phyloP scores from a whole-genome alignment of 371 early-diverging fungal genomes.

The Coemansia sp. region DNA sequence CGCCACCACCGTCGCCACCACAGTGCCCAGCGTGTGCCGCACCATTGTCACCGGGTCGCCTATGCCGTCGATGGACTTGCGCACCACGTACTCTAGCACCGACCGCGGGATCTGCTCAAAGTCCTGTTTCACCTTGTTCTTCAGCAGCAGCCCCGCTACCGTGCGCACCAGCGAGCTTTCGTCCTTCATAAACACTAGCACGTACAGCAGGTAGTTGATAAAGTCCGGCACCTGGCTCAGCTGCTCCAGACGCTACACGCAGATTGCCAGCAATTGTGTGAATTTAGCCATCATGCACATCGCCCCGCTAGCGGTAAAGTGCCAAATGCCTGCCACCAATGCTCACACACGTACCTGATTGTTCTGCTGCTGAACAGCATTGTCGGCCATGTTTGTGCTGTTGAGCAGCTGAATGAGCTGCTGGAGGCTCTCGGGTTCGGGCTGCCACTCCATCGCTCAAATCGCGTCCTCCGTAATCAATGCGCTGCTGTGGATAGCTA shows the following conservation, averaged over 20 bases:
- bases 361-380: conserved; percentile 61
- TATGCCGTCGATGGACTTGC: conserved; percentile 66
- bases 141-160: conserved; percentile 85
- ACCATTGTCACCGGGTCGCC: conserved; percentile 69
- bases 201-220: conserved; percentile 83
- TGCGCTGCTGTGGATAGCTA: neutral
- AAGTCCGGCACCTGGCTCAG: conserved; percentile 85
- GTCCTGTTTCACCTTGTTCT: conserved; percentile 75
- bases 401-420: conserved; percentile 65
- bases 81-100: conserved; percentile 74
- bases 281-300: conserved; percentile 9
- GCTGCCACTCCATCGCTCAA: conserved; percentile 58
- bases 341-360: conserved; percentile 55
- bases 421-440: conserved; percentile 62
- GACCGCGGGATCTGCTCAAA: conserved; percentile 62
- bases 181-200: conserved; percentile 69
- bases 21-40: conserved; percentile 74
- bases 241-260: conserved; percentile 72
- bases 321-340: neutral
- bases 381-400: conserved; percentile 60
- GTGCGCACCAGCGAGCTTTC: conserved; percentile 65
- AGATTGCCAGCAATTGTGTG: neutral
- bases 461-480: neutral
- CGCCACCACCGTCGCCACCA: conserved; percentile 80
- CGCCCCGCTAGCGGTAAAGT: neutral